Evolutionary conservation across 441 rosid genomes (phyloP).

Genomic region (Gossypium schwendimanii): DNA sequence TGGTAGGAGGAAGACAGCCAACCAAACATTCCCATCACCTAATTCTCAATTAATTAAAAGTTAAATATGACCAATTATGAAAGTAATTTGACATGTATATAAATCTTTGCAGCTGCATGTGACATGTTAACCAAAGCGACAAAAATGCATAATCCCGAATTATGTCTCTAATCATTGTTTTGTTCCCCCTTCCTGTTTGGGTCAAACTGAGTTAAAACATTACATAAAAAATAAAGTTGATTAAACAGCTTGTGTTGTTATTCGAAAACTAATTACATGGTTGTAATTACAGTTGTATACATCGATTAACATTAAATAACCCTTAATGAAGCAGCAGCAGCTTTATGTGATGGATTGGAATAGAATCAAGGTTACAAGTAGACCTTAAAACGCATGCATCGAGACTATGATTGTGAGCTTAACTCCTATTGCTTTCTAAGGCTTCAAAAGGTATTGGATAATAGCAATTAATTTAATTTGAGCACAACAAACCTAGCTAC

Average conservation of each 20-base stretch:
- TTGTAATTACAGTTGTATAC: not conserved
- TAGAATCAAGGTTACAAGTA: not conserved
- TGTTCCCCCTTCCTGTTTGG: slow-evolving; percentile 1
- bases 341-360: not conserved
- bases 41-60: not conserved
- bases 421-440: no score
- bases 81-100: not conserved
- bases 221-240: not conserved
- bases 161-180: slow-evolving; percentile 2
- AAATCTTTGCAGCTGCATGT: not conserved
- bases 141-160: not conserved
- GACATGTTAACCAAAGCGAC: not conserved
- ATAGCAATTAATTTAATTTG: not conserved
- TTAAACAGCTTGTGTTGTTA: not conserved
- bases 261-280: not conserved
- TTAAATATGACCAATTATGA: not conserved
- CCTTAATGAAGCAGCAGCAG: not conserved
- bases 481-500: slow-evolving; percentile 6
- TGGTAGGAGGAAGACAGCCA: no score
- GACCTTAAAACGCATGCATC: no score
- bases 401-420: no score
- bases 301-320: not conserved
- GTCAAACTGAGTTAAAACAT: slow-evolving; percentile 1
- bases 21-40: not conserved
- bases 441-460: not conserved